These are phyloP conservation scores for Naumovozyma castellii DNA, from an alignment of 805 yeast species.

Conservation along the genomic window DNA sequence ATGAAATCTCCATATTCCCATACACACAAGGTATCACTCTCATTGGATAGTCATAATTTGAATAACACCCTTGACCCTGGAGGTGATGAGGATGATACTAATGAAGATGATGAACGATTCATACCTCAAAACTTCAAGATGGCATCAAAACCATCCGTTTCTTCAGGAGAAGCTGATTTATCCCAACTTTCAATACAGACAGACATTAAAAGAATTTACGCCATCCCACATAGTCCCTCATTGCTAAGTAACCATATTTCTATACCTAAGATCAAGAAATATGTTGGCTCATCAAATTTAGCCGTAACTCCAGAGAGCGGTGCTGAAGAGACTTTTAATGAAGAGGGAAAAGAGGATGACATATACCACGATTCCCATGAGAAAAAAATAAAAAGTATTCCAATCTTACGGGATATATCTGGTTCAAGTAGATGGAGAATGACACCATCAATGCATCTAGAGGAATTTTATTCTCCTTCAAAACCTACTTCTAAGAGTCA, in stretches of 20 bases:
- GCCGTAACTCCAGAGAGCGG: neutral
- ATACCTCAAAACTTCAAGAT: neutral
- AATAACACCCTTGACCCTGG: neutral
- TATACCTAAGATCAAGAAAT: neutral
- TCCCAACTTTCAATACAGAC: too few relatives aligned
- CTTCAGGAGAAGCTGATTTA: too few relatives aligned
- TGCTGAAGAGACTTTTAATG: neutral
- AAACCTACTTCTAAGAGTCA: neutral
- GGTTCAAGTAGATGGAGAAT: slow-evolving; percentile 2
- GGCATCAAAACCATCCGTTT: neutral
- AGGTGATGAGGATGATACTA: neutral
- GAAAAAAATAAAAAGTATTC: neutral
- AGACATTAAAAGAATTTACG: neutral
- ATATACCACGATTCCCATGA: neutral
- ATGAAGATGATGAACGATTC: neutral
- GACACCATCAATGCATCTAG: slow-evolving; percentile 2
- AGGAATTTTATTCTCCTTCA: neutral
- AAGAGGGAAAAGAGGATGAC: neutral
- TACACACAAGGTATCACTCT: neutral
- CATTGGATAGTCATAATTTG: neutral
- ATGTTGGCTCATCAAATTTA: neutral
- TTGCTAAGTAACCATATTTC: neutral
- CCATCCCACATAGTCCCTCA: neutral
- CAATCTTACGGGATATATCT: slow-evolving; percentile 2
- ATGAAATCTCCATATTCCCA: slow-evolving; percentile 2